Evolutionary conservation across 345 rosid genomes (phyloP), one percentile per base, ranked within the genome.

Genomic region (Pistacia integerrima): DNA sequence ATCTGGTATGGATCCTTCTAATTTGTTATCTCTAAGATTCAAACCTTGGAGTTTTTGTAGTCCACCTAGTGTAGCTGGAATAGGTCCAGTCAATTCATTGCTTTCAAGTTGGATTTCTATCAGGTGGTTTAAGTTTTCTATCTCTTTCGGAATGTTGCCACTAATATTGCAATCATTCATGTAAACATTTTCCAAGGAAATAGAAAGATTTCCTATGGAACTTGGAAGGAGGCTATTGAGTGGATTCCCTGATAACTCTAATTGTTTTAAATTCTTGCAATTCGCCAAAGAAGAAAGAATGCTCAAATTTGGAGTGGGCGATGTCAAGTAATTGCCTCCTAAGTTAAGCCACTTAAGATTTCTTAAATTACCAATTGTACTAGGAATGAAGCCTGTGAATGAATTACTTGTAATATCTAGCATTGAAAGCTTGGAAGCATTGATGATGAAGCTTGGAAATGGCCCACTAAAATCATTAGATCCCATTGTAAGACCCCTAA

Each of bases 231-330:
- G 5, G 3, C 60, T 64, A 28, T 66, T 48, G 1, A 78, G 41
- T 4, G 82, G 57, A 25, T 25, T 25, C 0, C 25, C 25, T 25
- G 25, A 0, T 25, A 25, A 0, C 4, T 41, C n/a, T 12, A 82
- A 14, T 0, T 0, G 0, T 38, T 5, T 36, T 10, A 82, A 58
- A 18, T 58, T 12, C 16, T 2, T 71, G 56, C 74, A 78, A 11
- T 70, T 74, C 8, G 64, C 8, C 73, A 77, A 74, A 6, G 84
- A 81, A 13, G 67, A 74, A 49, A 78, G 55, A 16, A 78, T 67
- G 22, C 18, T 56, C 25, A 38, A 55, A 5, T n/a, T 22, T 0
- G 30, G 56, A 12, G 41, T 58, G 8, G 48, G 16, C 41, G 58
- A 52, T 11, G 52, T 58, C 7, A 76, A 64, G 6, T 30, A n/a